Base-by-base conservation (phyloP, 371 early-diverging fungal genomes). In the Amoeboaphelidium occidentale region DNA sequence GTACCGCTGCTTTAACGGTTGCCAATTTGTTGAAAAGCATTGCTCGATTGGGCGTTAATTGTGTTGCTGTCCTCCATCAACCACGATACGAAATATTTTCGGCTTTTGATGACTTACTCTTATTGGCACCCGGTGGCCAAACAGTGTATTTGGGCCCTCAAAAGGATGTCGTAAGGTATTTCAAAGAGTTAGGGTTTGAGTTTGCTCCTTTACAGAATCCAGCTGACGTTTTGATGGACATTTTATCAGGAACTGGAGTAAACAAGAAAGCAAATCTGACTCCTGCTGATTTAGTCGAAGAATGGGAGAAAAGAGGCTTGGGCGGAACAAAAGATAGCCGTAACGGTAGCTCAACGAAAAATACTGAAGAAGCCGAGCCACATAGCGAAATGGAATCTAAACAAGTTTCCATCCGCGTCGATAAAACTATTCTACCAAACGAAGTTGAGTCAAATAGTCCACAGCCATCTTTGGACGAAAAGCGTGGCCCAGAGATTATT, bases 141-240 rank as follows among this genome's bases (percentile, higher is more conserved):
- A 22, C 24, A 12, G 52, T 52, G 23, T 47, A 41, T 49, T 42
- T 45, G 50, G 49, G 49, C 4, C 49, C 49, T 3, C 10, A 17
- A n/a, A 25, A 43, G 14, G 49, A 24, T 3, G 43, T 44, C 13
- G 45, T 46, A 23, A 17, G 25, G 27, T 49, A 58, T 51, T 59
- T 56, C 46, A 55, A 23, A 42, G 24, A 24, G 3, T 17, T 52
- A 4, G 52, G 52, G 2, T 65, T 58, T 47, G 32, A 42, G 25
- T 57, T 62, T 47, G 46, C 44, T 0, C 27, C 49, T 0, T 47
- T 44, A 21, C 46, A 52, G 10, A 64, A 65, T 51, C 49, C 39
- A 45, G 64, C 70, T 17, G 70, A 70, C 49, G 46, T 61, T 12
- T 47, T 64, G 41, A 70, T 70, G 64, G 67, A 67, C 51, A 64